A percentile compares a stretch with the other conserved stretches of the same genome.
Conservation (phyloP, 495 filamentous ascomycete genomes). For the Collariella sp. region DNA sequence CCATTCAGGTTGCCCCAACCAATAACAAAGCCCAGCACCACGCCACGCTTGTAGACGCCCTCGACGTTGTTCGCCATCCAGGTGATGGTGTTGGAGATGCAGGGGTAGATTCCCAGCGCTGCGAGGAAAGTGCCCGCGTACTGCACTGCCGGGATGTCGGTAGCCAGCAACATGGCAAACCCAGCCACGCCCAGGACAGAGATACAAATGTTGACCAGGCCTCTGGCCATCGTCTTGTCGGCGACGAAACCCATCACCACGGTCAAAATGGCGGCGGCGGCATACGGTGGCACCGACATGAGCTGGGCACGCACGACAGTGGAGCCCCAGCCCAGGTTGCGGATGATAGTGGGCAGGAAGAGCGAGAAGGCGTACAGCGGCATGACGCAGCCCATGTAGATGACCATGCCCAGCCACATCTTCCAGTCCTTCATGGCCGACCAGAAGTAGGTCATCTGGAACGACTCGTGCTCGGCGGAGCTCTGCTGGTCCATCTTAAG, state of each 20-base stretch:
- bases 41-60: conserved; percentile 86
- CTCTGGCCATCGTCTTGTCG: conserved; percentile 69
- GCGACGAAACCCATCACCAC: conserved; percentile 68
- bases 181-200: conserved; percentile 66
- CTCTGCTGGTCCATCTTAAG: conserved; percentile 69
- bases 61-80: conserved; percentile 89
- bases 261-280: conserved; percentile 69
- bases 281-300: conserved; percentile 82
- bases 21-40: conserved; percentile 78
- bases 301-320: conserved; percentile 63
- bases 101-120: conserved; percentile 85
- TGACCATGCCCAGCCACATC: conserved; percentile 65
- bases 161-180: conserved; percentile 67
- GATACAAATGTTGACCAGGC: conserved; percentile 69
- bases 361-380: conserved; percentile 85
- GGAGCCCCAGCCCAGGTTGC: conserved; percentile 55
- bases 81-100: conserved; percentile 82
- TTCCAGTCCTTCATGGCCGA: conserved; percentile 77
- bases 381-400: conserved; percentile 70
- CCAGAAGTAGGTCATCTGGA: conserved; percentile 69
- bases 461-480: conserved; percentile 70
- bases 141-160: conserved; percentile 50
- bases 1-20: conserved; percentile 93
- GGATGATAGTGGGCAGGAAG: conserved; percentile 82
- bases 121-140: conserved; percentile 83